Percentiles rank a stretch among this genome's conserved stretches.
These are phyloP conservation scores for Fusarium redolens DNA, from an alignment of 2,329 filamentous ascomycete genomes.

Conservation along the genomic window DNA sequence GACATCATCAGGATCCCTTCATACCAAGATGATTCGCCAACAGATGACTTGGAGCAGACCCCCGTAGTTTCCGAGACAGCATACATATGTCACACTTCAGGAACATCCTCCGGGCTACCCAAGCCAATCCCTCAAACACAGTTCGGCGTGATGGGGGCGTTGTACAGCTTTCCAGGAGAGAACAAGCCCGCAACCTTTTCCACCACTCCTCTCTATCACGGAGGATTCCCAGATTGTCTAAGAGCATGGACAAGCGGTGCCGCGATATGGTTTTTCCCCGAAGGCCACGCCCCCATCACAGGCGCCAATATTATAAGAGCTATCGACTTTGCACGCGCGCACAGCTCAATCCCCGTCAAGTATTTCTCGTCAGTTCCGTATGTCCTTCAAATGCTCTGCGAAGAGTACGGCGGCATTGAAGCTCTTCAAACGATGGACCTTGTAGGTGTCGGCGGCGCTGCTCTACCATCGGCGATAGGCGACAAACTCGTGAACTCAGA, in stretches of 20 bases:
- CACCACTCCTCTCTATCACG: constrained; percentile 74
- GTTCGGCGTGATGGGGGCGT: constrained; percentile 65
- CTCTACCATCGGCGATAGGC: constrained; percentile 64
- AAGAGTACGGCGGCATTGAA: constrained; percentile 54
- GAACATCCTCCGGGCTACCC: constrained; percentile 71
- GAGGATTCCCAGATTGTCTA: constrained; percentile 71
- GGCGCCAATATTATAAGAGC: constrained; percentile 62
- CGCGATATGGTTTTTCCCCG: constrained; percentile 72
- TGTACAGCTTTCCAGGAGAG: constrained; percentile 58
- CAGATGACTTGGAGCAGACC: not conserved
- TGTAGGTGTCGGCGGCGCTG: constrained; percentile 73
- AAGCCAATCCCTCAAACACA: constrained; percentile 70
- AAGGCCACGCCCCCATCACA: constrained; percentile 66
- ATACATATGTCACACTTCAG: constrained; percentile 72
- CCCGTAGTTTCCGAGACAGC: constrained; percentile 54
- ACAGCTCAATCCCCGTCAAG: constrained; percentile 49
- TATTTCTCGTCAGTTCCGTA: constrained; percentile 74
- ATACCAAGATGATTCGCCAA: not conserved
- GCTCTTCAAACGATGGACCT: constrained; percentile 65
- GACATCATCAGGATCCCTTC: constrained; percentile 19
- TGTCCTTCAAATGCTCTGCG: constrained; percentile 64
- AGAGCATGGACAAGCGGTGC: constrained; percentile 70
- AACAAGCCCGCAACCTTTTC: constrained; percentile 65
- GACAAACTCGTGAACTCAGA: constrained; percentile 61
- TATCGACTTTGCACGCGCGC: constrained; percentile 52